Evolutionary conservation across 306 rosid genomes (phyloP).

Genomic region (Cyamopsis tetragonoloba): DNA sequence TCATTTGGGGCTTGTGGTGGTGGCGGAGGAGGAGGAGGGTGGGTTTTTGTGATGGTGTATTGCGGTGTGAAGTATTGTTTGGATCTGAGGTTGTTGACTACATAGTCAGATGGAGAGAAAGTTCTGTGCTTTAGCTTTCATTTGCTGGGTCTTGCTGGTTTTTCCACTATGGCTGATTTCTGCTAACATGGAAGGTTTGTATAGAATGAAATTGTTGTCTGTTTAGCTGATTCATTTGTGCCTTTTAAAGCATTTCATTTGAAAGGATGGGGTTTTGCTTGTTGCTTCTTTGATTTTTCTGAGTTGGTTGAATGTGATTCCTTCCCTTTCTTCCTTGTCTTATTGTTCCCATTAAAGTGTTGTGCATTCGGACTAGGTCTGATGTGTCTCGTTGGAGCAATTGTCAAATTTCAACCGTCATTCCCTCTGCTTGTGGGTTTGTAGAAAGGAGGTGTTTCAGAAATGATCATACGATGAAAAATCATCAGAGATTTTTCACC

Average conservation of each 20-base stretch:
- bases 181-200: conserved; percentile 98
- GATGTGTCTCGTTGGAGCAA: background rate
- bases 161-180: conserved; percentile 69
- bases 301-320: conserved; percentile 8
- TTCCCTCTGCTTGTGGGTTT: background rate
- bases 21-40: conserved; percentile 12
- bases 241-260: background rate
- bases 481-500: background rate
- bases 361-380: background rate
- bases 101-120: conserved; percentile 57
- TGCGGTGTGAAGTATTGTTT: conserved; percentile 44
- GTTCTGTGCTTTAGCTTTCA: conserved; percentile 48
- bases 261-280: background rate
- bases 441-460: background rate
- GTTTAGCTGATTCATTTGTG: conserved; percentile 7
- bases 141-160: conserved; percentile 52
- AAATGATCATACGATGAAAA: conserved; percentile 12
- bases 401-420: background rate
- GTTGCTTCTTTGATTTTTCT: conserved; percentile 3
- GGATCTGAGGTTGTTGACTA: conserved; percentile 75
- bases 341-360: background rate
- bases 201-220: background rate
- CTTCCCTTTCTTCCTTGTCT: background rate
- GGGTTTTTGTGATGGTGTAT: conserved; percentile 49
- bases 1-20: conserved; percentile 11